Evolutionary conservation across 208 protist genomes (phyloP).

Genomic region (Trypanosomatidae sp.): DNA sequence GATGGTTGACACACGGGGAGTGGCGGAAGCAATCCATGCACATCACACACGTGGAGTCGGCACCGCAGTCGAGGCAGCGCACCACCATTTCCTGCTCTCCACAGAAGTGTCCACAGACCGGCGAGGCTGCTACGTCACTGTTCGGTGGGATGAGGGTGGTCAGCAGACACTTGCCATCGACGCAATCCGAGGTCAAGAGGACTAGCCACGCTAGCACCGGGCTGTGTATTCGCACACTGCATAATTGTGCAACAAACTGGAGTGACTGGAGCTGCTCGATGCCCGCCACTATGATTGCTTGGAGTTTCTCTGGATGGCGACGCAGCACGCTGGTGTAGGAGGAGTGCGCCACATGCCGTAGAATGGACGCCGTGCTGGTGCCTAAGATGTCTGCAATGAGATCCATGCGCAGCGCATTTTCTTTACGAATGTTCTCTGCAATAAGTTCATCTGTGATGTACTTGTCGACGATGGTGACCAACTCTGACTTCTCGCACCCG

Average conservation of each 20-base stretch:
- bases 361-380: slow-evolving; percentile 17
- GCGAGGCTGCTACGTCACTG: slow-evolving; percentile 16
- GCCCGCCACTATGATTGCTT: slow-evolving; percentile 37
- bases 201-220: slow-evolving; percentile 45
- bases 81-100: slow-evolving; percentile 58
- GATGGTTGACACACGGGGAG: slow-evolving; percentile 78
- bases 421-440: slow-evolving; percentile 12
- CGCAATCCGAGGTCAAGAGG: slow-evolving; percentile 17
- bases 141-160: slow-evolving; percentile 10
- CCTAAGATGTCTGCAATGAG: slow-evolving; percentile 21
- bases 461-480: slow-evolving; percentile 34
- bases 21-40: slow-evolving; percentile 91
- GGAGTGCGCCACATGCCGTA: slow-evolving; percentile 27
- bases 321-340: slow-evolving; percentile 35
- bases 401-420: slow-evolving; percentile 9
- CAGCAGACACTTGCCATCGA: slow-evolving; percentile 8
- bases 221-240: slow-evolving; percentile 26
- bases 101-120: slow-evolving; percentile 68
- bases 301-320: slow-evolving; percentile 36
- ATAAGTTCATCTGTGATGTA: slow-evolving; percentile 27
- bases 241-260: slow-evolving; percentile 8
- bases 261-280: slow-evolving; percentile 31
- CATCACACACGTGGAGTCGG: slow-evolving; percentile 87
- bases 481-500: slow-evolving; percentile 31
- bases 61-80: slow-evolving; percentile 87